These are phyloP conservation scores for Jaminaea rosea DNA, from an alignment of 1,284 basidiomycete species.

Conservation along the genomic window DNA sequence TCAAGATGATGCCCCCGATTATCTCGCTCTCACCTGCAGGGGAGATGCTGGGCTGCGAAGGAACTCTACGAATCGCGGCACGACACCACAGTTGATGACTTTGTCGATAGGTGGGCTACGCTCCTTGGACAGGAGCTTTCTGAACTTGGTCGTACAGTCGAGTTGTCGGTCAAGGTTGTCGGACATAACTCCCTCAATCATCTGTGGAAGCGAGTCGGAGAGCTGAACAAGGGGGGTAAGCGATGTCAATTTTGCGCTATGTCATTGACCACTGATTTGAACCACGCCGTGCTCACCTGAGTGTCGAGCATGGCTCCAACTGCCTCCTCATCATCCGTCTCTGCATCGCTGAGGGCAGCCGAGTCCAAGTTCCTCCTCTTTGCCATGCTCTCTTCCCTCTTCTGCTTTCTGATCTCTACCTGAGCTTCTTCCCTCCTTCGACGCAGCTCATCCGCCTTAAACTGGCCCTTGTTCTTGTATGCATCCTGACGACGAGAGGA, in stretches of 20 bases:
- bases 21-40: constrained; percentile 79
- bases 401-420: constrained; percentile 46
- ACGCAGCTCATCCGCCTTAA: constrained; percentile 45
- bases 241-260: constrained; percentile 1
- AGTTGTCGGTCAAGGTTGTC: constrained; percentile 83
- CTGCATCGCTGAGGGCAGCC: constrained; percentile 30
- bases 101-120: constrained; percentile 99
- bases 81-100: constrained; percentile 95
- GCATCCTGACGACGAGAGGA: constrained; percentile 42
- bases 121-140: constrained; percentile 92
- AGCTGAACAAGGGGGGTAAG: constrained; percentile 55
- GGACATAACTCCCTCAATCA: constrained; percentile 88
- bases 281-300: not conserved
- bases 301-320: constrained; percentile 4
- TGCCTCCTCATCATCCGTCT: constrained; percentile 43
- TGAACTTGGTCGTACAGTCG: constrained; percentile 88
- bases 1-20: no score
- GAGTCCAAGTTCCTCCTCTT: constrained; percentile 44
- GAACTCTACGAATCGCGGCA: constrained; percentile 95
- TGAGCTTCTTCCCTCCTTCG: constrained; percentile 45
- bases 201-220: constrained; percentile 63
- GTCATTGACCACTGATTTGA: no score
- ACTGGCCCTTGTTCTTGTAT: constrained; percentile 45
- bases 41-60: constrained; percentile 77
- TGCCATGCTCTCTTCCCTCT: constrained; percentile 46